These are phyloP conservation scores for Populus hybrid DNA, from an alignment of 441 rosid species.

Conservation along the genomic window DNA sequence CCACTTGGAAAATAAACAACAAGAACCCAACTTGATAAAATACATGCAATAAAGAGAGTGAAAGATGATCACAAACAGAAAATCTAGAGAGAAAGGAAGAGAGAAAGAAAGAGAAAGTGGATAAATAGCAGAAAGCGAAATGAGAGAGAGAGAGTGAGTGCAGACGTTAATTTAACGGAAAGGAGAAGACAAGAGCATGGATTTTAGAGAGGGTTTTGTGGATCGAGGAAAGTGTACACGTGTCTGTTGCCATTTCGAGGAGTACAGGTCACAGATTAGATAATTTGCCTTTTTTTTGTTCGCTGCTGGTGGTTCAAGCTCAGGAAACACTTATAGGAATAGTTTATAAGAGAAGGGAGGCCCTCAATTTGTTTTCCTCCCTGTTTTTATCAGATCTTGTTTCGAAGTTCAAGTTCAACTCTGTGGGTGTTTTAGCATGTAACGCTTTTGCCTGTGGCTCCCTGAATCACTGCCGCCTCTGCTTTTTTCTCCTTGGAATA, in stretches of 20 bases:
- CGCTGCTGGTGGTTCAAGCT: neutral
- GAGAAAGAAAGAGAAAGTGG: slow-evolving; percentile 6
- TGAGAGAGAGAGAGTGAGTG: neutral
- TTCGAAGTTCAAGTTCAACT: no score
- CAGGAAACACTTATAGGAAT: no score
- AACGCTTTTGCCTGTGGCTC: no score
- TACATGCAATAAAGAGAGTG: neutral
- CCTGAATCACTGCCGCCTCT: no score
- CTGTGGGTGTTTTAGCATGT: no score
- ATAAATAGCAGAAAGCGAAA: slow-evolving; percentile 16
- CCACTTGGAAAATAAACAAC: neutral
- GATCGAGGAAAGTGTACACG: slow-evolving; percentile 31
- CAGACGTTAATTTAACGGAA: neutral
- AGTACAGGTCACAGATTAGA: neutral
- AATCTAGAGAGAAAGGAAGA: neutral
- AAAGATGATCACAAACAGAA: neutral
- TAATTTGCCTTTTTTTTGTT: neutral
- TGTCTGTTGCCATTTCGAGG: slow-evolving; percentile 21
- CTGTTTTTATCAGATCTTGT: no score
- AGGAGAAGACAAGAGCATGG: slow-evolving; percentile 15
- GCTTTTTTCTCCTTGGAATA: no score
- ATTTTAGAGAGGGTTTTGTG: slow-evolving; percentile 29
- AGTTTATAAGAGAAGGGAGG: neutral
- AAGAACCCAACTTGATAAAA: neutral
- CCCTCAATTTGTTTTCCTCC: neutral